A percentile compares a stretch with the other conserved stretches of the same genome.
Conservation (phyloP, 352 stramenopile genomes). For the Globisporangium spinosum region DNA sequence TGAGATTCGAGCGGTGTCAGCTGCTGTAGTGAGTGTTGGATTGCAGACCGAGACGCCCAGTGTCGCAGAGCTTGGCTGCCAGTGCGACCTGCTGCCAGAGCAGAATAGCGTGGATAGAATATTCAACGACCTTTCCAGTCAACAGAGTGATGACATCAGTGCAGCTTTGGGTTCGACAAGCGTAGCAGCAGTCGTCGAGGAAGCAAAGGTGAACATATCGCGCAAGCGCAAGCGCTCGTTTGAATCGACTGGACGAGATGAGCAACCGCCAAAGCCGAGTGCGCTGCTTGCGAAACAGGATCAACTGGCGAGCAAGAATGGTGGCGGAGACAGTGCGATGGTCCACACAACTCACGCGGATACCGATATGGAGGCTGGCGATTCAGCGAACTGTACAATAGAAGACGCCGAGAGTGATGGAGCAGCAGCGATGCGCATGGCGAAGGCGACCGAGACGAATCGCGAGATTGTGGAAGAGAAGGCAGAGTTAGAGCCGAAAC, state of each 20-base stretch:
- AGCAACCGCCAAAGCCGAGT: neutral
- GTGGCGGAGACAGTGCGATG: neutral
- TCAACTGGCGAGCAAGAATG: neutral
- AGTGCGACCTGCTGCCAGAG: slow-evolving; percentile 1
- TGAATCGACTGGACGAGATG: slow-evolving; percentile 5
- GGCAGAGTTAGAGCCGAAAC: no score
- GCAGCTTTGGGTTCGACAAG: neutral
- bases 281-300: neutral
- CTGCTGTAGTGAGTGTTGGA: neutral
- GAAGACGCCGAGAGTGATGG: neutral
- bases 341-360: neutral
- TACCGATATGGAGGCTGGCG: neutral
- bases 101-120: neutral
- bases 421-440: neutral
- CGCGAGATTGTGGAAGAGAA: no score
- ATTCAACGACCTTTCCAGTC: neutral
- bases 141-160: neutral
- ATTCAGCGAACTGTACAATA: neutral
- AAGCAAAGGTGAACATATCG: neutral
- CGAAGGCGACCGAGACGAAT: neutral
- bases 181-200: neutral
- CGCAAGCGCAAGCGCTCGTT: slow-evolving; percentile 9
- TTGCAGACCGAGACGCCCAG: neutral
- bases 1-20: neutral
- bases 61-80: neutral